Percentiles rank a stretch among this genome's conserved stretches.
These are phyloP conservation scores for Flammula alnicola DNA, from an alignment of 1,284 basidiomycete species.

Conservation along the genomic window DNA sequence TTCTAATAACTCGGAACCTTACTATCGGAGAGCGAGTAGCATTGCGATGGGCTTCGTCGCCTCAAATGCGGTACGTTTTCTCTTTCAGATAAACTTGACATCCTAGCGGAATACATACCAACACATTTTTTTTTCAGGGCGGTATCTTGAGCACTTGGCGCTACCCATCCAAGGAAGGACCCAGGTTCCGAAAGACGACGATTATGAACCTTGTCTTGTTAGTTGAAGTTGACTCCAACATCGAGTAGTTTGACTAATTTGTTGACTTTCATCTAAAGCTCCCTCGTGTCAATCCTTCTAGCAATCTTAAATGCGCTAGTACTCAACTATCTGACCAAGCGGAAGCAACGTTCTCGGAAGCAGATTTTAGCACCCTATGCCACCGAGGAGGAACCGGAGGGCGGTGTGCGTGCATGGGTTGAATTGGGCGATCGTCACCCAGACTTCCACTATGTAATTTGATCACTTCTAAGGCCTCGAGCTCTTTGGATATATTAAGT, in stretches of 20 bases:
- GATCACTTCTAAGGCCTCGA: too few species aligned
- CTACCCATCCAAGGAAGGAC: conserved; percentile 38
- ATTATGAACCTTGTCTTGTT: too few species aligned
- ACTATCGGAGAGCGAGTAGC: conserved; percentile 51
- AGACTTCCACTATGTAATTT: conserved; percentile 34
- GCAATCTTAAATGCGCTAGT: conserved; percentile 1
- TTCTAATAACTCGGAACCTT: conserved; percentile 61
- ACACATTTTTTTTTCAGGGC: too few species aligned
- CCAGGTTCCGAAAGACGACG: conserved; percentile 36
- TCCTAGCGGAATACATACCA: too few species aligned
- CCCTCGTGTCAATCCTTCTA: not conserved
- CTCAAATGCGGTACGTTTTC: conserved; percentile 48
- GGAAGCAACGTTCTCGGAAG: conserved; percentile 28
- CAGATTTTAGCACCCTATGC: conserved; percentile 34
- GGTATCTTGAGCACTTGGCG: conserved; percentile 43
- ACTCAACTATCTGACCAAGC: conserved; percentile 26
- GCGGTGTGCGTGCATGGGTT: conserved; percentile 33
- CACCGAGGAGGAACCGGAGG: conserved; percentile 29
- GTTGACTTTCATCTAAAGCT: not conserved
- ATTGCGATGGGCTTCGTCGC: conserved; percentile 56
- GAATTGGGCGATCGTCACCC: conserved; percentile 42
- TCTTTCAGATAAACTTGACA: too few species aligned
- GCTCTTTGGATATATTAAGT: too few species aligned
- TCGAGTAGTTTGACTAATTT: not conserved
- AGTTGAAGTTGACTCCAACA: not conserved